These are phyloP conservation scores for Aspergillus sp. DNA, from an alignment of 2,329 filamentous ascomycete species.

Conservation along the genomic window DNA sequence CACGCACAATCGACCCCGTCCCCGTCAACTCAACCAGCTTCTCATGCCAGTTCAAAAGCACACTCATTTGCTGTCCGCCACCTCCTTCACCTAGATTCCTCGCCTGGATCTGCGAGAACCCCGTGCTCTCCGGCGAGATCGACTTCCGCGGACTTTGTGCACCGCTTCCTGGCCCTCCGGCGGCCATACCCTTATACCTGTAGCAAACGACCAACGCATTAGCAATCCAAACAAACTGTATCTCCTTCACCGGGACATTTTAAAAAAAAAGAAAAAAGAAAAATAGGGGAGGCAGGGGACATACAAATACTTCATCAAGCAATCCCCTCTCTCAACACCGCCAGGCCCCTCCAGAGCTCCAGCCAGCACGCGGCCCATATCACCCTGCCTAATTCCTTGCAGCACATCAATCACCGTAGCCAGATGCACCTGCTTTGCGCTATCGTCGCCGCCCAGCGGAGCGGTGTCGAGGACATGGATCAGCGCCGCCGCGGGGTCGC, in stretches of 20 bases:
- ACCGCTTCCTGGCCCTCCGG: slow-evolving; percentile 36
- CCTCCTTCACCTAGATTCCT: slow-evolving; percentile 62
- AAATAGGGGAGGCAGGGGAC: slow-evolving; percentile 33
- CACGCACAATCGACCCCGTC: slow-evolving; percentile 85
- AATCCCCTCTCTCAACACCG: slow-evolving; percentile 82
- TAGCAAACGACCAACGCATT: slow-evolving; percentile 6
- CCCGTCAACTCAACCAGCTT: slow-evolving; percentile 95
- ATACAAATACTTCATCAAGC: slow-evolving; percentile 96
- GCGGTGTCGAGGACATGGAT: slow-evolving; percentile 81
- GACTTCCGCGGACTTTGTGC: slow-evolving; percentile 51
- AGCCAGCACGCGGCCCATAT: slow-evolving; percentile 87
- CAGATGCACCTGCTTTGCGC: slow-evolving; percentile 76
- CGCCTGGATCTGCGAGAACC: slow-evolving; percentile 77
- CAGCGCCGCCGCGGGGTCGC: slow-evolving; percentile 83
- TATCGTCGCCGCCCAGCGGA: slow-evolving; percentile 60
- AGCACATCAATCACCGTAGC: slow-evolving; percentile 89
- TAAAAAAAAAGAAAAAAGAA: neutral
- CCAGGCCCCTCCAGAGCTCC: slow-evolving; percentile 75
- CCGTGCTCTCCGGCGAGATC: slow-evolving; percentile 74
- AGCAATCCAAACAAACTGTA: neutral
- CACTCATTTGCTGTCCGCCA: slow-evolving; percentile 88
- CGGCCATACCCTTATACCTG: slow-evolving; percentile 88
- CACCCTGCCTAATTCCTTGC: slow-evolving; percentile 91
- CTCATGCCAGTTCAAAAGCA: slow-evolving; percentile 96
- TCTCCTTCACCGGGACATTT: no score